Conservation (phyloP, 1,284 basidiomycete genomes). For the Papiliotrema nemorosa region DNA sequence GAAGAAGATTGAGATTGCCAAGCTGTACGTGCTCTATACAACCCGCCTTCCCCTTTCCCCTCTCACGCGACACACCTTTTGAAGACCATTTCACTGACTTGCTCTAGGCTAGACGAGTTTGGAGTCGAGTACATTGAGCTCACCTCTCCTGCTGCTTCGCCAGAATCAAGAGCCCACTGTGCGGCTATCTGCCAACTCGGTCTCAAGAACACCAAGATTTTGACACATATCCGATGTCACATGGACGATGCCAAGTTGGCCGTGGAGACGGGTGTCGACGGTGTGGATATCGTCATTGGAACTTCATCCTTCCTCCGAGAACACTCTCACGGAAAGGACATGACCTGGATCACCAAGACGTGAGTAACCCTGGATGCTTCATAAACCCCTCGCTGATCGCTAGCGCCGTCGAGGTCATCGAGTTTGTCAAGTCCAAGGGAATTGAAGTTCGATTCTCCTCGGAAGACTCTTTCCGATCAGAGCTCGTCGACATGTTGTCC, state of each 20-base stretch:
- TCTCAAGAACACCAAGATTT: constrained; percentile 74
- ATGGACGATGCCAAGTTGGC: constrained; percentile 99
- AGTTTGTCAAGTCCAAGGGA: constrained; percentile 99
- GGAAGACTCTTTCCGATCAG: constrained; percentile 99
- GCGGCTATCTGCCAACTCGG: constrained; percentile 99
- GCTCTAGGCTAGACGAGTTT: constrained; percentile 75
- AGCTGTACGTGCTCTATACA: constrained; percentile 52
- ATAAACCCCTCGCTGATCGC: neutral
- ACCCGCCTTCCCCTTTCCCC: neutral
- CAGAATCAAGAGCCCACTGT: constrained; percentile 91
- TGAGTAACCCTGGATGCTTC: constrained; percentile 15
- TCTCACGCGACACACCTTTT: neutral
- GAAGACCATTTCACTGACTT: neutral
- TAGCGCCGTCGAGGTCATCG: constrained; percentile 88
- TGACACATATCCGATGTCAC: constrained; percentile 99
- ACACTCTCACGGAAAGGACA: constrained; percentile 99
- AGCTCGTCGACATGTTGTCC: constrained; percentile 95
- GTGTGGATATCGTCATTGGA: constrained; percentile 98
- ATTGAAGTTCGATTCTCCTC: constrained; percentile 99
- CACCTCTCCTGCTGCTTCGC: constrained; percentile 95
- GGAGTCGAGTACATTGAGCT: constrained; percentile 99
- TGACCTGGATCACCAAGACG: constrained; percentile 98
- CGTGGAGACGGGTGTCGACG: constrained; percentile 98
- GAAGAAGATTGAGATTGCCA: constrained; percentile 99
- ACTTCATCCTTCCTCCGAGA: constrained; percentile 98